phyloP scores from a whole-genome alignment of 129 eudicot genomes.

The Flaveria trinervia region DNA sequence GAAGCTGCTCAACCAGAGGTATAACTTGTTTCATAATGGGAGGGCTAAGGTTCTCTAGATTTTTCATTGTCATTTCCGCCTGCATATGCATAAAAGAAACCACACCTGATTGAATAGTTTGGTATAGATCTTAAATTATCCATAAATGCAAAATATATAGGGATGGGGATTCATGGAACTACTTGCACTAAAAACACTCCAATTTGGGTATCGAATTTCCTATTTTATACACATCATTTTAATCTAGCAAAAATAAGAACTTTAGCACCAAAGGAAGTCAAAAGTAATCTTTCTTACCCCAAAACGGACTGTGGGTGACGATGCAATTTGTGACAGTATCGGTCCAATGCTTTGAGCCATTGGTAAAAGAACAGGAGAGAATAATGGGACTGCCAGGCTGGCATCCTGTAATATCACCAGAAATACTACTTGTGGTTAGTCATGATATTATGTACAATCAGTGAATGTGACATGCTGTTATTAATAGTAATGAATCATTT shows the following conservation, averaged over 20 bases:
- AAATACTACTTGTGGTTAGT: constrained; percentile 3
- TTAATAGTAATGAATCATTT: constrained; percentile 1
- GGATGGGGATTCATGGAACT: not conserved
- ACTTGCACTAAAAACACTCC: not conserved
- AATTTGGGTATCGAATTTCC: not conserved
- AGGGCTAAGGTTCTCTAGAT: constrained; percentile 82
- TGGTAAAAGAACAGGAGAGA: constrained; percentile 90
- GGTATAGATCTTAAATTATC: too few relatives aligned
- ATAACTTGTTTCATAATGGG: constrained; percentile 82
- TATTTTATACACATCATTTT: not conserved
- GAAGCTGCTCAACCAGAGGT: constrained; percentile 91
- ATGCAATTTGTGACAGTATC: constrained; percentile 68
- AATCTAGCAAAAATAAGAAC: not conserved
- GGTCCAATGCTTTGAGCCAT: constrained; percentile 87
- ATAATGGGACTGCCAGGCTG: constrained; percentile 72
- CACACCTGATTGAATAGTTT: not conserved
- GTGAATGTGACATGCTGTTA: constrained; percentile 4
- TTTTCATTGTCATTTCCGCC: constrained; percentile 97
- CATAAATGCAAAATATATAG: not conserved
- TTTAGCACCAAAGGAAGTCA: constrained; percentile 6
- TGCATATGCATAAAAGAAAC: constrained; percentile 14
- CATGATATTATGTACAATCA: constrained; percentile 8
- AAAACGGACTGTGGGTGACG: constrained; percentile 76
- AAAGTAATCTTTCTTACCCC: constrained; percentile 62
- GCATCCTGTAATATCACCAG: constrained; percentile 72